Evolutionary conservation across 208 protist species (phyloP).

Genomic region (Crithidia sp.): DNA sequence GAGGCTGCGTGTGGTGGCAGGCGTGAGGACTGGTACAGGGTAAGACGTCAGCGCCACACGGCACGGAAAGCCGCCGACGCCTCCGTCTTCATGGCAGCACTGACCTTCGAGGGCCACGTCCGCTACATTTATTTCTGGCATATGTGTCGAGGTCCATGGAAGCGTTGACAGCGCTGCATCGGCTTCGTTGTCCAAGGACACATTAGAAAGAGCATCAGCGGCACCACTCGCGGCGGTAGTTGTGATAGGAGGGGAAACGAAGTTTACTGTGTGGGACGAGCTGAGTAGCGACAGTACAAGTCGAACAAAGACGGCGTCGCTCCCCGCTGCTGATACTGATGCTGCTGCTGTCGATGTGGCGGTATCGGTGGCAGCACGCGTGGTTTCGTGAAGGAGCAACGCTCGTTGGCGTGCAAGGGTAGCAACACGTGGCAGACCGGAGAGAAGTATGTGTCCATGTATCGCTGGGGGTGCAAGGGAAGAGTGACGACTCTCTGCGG

Average conservation of each 20-base stretch:
- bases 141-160: no score
- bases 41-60: conserved; percentile 19
- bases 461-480: neutral
- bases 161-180: neutral
- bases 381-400: conserved; percentile 14
- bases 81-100: neutral
- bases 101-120: neutral
- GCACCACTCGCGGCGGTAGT: neutral
- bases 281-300: conserved; percentile 27
- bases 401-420: conserved; percentile 19
- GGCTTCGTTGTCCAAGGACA: neutral
- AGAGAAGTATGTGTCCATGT: conserved; percentile 24
- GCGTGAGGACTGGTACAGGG: conserved; percentile 7
- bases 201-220: neutral
- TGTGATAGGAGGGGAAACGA: neutral
- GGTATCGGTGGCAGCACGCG: no score
- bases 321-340: neutral
- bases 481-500: no score
- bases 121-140: no score
- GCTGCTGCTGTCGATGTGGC: no score
- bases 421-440: conserved; percentile 15
- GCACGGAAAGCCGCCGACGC: neutral
- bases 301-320: conserved; percentile 12
- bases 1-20: neutral
- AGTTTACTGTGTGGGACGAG: neutral